These are phyloP conservation scores for Aphanomyces euteiches DNA, from an alignment of 352 stramenopile genomes.

Conservation along the genomic window DNA sequence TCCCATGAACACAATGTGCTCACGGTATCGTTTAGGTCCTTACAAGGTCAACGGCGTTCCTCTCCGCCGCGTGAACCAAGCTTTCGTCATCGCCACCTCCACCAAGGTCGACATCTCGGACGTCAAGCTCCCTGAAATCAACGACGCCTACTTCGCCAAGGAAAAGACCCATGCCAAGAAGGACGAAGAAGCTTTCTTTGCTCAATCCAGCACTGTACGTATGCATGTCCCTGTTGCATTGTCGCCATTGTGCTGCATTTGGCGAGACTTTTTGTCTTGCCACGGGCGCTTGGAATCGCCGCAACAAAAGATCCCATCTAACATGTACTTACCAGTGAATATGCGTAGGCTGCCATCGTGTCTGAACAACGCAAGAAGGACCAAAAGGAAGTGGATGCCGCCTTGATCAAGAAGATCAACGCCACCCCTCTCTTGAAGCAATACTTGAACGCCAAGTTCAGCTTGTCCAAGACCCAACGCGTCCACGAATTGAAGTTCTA, in stretches of 20 bases:
- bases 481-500: slow-evolving; percentile 99
- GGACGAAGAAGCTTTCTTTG: slow-evolving; percentile 98
- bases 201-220: slow-evolving; percentile 83
- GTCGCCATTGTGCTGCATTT: neutral
- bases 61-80: slow-evolving; percentile 97
- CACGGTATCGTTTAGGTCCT: slow-evolving; percentile 66
- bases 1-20: neutral
- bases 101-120: slow-evolving; percentile 94
- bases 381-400: slow-evolving; percentile 97
- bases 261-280: neutral
- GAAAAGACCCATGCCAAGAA: slow-evolving; percentile 80
- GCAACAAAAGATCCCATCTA: slow-evolving; percentile 81
- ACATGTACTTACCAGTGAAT: slow-evolving; percentile 34
- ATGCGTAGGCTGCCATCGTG: slow-evolving; percentile 86
- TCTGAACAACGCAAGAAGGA: slow-evolving; percentile 97
- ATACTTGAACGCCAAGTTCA: slow-evolving; percentile 99
- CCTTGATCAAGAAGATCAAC: slow-evolving; percentile 81
- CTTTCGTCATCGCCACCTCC: slow-evolving; percentile 98
- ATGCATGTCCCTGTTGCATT: slow-evolving; percentile 2
- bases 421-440: slow-evolving; percentile 93
- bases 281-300: slow-evolving; percentile 85
- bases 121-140: slow-evolving; percentile 90
- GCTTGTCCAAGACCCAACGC: slow-evolving; percentile 95
- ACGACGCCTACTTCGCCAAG: slow-evolving; percentile 97
- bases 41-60: slow-evolving; percentile 99